Conservation (phyloP, 257 asterid species). For the Solanum dulcamara region DNA sequence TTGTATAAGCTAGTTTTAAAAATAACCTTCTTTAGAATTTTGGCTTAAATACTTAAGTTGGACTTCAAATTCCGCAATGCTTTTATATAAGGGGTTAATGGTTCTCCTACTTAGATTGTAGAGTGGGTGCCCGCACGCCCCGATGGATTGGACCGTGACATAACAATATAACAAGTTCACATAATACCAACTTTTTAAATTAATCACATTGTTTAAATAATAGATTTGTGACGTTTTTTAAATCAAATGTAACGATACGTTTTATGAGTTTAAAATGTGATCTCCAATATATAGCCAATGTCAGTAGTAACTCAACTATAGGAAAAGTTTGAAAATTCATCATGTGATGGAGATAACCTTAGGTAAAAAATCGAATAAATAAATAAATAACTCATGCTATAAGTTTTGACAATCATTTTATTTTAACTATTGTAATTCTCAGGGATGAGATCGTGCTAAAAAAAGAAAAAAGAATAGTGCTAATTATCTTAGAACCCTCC, state of each 20-base stretch:
- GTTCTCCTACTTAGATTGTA: too few species aligned
- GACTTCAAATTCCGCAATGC: too few species aligned
- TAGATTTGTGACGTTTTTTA: neutral
- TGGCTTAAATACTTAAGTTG: too few species aligned
- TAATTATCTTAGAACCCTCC: neutral
- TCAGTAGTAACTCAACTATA: too few species aligned
- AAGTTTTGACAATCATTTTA: neutral
- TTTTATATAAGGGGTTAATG: too few species aligned
- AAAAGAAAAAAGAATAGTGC: neutral
- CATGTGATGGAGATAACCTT: neutral
- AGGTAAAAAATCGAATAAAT: neutral
- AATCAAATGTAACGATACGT: neutral
- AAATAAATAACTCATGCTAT: neutral
- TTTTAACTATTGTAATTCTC: neutral
- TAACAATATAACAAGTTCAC: neutral
- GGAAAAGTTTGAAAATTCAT: too few species aligned
- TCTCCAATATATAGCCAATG: too few species aligned
- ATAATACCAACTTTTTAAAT: neutral
- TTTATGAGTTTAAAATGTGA: neutral
- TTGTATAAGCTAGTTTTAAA: too few species aligned
- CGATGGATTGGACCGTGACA: too few species aligned
- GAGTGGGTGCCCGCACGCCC: too few species aligned
- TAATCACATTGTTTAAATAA: neutral
- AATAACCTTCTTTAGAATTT: too few species aligned
- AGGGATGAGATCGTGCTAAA: neutral